Conservation (phyloP, 495 filamentous ascomycete genomes). For the Lasiosphaeris hirsuta region DNA sequence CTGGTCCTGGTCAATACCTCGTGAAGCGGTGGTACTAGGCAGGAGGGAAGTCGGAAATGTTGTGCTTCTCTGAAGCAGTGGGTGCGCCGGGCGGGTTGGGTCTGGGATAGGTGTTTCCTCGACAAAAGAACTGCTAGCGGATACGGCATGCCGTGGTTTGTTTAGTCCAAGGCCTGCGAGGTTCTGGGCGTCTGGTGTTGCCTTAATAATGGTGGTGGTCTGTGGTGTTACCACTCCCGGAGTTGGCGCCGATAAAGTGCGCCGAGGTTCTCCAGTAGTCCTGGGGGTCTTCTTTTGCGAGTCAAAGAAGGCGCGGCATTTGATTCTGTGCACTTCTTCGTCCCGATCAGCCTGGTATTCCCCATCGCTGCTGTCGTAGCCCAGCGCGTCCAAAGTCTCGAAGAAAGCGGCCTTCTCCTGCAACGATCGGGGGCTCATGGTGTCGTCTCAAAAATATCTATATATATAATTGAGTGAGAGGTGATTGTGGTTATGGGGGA, state of each 20-base stretch:
- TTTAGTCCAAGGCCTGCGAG: background rate
- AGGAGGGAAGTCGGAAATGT: constrained; percentile 20
- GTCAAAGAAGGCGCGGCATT: constrained; percentile 22
- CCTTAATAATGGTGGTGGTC: constrained; percentile 17
- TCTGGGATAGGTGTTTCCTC: constrained; percentile 26
- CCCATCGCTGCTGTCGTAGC: constrained; percentile 15
- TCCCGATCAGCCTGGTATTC: constrained; percentile 21
- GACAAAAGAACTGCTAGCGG: constrained; percentile 11
- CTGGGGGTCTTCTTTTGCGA: constrained; percentile 8
- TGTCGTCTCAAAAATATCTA: background rate
- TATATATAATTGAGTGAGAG: too few species aligned
- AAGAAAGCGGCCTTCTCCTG: constrained; percentile 30
- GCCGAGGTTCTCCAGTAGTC: constrained; percentile 1
- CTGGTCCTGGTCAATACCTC: constrained; percentile 1
- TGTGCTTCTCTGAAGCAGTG: constrained; percentile 20
- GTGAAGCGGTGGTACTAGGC: background rate
- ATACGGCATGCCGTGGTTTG: background rate
- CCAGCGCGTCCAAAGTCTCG: constrained; percentile 23
- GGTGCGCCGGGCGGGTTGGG: constrained; percentile 5
- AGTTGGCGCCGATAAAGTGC: constrained; percentile 18
- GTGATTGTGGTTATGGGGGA: too few species aligned
- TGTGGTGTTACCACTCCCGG: constrained; percentile 3
- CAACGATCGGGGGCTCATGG: constrained; percentile 20
- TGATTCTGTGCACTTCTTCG: constrained; percentile 22
- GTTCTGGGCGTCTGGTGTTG: constrained; percentile 15